A percentile compares a stretch with the other conserved stretches of the same genome.
Conservation (phyloP, 805 yeast species). For the Saturnispora dispora region DNA sequence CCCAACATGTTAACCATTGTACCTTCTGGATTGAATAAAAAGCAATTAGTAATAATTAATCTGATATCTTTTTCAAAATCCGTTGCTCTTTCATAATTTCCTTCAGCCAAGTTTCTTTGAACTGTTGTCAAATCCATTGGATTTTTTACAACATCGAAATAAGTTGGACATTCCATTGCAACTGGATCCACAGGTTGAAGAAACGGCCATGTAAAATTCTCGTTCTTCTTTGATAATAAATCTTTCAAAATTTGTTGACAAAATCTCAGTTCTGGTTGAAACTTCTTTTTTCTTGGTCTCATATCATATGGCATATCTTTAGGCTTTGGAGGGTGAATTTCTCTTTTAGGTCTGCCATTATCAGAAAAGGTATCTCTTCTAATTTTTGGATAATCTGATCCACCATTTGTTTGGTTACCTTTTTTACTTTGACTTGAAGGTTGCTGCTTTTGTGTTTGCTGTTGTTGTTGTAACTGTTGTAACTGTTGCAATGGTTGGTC, state of each 20-base stretch:
- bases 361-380: constrained; percentile 58
- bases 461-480: constrained; percentile 15
- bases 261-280: constrained; percentile 80
- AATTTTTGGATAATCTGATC: constrained; percentile 45
- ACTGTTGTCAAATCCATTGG: constrained; percentile 95
- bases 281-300: constrained; percentile 86
- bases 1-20: constrained; percentile 95
- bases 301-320: constrained; percentile 88
- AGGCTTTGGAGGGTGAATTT: constrained; percentile 93
- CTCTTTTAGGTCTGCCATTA: constrained; percentile 87
- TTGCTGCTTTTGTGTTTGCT: constrained; percentile 9
- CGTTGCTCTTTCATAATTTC: constrained; percentile 81
- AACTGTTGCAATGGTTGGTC: constrained; percentile 27
- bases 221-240: constrained; percentile 72
- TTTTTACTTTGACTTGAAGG: constrained; percentile 8
- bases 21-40: constrained; percentile 91
- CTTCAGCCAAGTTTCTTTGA: constrained; percentile 69
- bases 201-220: constrained; percentile 80
- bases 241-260: constrained; percentile 79
- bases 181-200: constrained; percentile 92
- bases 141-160: constrained; percentile 72
- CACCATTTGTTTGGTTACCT: constrained; percentile 17
- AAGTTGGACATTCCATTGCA: constrained; percentile 85
- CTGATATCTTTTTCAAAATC: constrained; percentile 79
- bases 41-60: constrained; percentile 82